Evolutionary conservation across 2,329 filamentous ascomycete species (phyloP).

Genomic region (Cladophialophora exuberans): DNA sequence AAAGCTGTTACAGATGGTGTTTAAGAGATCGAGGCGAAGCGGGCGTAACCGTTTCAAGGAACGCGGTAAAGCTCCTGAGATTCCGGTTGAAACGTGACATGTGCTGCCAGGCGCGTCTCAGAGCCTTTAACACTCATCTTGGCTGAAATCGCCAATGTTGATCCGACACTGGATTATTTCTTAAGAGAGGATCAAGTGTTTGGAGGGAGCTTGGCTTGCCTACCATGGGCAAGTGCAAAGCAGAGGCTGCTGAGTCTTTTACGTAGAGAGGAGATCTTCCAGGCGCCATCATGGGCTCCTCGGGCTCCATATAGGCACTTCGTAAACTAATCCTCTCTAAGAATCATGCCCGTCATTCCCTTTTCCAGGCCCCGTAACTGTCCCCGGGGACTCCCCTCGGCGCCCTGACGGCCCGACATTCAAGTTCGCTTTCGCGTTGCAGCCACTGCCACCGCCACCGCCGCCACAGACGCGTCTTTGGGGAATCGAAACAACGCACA

Average conservation of each 20-base stretch:
- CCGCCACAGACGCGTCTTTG: constrained; percentile 13
- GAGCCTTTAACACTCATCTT: neutral
- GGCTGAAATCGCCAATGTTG: neutral
- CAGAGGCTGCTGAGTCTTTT: no score
- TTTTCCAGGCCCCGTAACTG: neutral
- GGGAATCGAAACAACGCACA: neutral
- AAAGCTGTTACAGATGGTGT: constrained; percentile 2
- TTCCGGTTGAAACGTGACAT: constrained; percentile 13
- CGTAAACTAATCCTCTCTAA: constrained; percentile 16
- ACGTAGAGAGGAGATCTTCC: no score
- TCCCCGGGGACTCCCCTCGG: no score
- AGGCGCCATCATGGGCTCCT: no score
- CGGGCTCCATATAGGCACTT: no score
- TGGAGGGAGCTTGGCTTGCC: no score
- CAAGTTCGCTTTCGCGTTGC: neutral
- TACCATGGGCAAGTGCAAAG: no score
- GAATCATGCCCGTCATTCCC: neutral
- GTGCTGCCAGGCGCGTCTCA: constrained; percentile 5
- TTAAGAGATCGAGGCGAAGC: neutral
- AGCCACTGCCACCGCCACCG: constrained; percentile 6
- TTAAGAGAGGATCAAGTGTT: no score
- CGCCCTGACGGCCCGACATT: no score
- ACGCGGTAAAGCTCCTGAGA: neutral
- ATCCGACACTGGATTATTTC: neutral
- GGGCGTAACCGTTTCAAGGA: constrained; percentile 4